Evolutionary conservation across 371 early-diverging fungal genomes (phyloP).

Genomic region (Capillidium rhysosporum): DNA sequence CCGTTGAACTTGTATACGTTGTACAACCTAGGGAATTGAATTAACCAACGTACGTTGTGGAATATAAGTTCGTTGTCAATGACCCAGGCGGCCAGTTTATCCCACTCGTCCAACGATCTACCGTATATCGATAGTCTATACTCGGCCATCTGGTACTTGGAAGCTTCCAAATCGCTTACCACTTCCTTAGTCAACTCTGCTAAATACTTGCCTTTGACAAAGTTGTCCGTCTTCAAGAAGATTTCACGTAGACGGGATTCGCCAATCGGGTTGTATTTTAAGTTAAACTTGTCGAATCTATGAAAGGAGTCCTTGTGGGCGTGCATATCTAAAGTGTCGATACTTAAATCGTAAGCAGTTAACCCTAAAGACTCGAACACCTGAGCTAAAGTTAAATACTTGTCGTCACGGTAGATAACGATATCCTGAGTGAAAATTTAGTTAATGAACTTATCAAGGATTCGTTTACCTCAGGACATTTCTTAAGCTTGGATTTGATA

Average conservation of each 20-base stretch:
- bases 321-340: constrained; percentile 97
- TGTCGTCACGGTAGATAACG: constrained; percentile 54
- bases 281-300: constrained; percentile 94
- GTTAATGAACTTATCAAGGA: background rate
- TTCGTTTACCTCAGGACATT: constrained; percentile 42
- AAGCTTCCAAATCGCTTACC: constrained; percentile 78
- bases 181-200: constrained; percentile 95
- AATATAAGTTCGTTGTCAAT: constrained; percentile 81
- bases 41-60: constrained; percentile 87
- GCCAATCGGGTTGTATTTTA: constrained; percentile 93
- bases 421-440: too few relatives aligned
- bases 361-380: constrained; percentile 90
- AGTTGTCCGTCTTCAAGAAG: constrained; percentile 93
- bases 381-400: constrained; percentile 42
- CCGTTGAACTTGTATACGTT: constrained; percentile 61
- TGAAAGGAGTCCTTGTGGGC: constrained; percentile 73
- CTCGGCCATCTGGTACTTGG: constrained; percentile 90
- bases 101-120: constrained; percentile 62
- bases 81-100: constrained; percentile 89
- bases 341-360: constrained; percentile 88
- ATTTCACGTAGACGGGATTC: constrained; percentile 51
- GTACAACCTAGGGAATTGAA: constrained; percentile 93
- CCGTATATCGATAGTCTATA: constrained; percentile 90
- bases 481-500: constrained; percentile 90
- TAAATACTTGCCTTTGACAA: constrained; percentile 73